phyloP scores from a whole-genome alignment of 768 basidiomycete genomes.

The Mycena kentingensis region DNA sequence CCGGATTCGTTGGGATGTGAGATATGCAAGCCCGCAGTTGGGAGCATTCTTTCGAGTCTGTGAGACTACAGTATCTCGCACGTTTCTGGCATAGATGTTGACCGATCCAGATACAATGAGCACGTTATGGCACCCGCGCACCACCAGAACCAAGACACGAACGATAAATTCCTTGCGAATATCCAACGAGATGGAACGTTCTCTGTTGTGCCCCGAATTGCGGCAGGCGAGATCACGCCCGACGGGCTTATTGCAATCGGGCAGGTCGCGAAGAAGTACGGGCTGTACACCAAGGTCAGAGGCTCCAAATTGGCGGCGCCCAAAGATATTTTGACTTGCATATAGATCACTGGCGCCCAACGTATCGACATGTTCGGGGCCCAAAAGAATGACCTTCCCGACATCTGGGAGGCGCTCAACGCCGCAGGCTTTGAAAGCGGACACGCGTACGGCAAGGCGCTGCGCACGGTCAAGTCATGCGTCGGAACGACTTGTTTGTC shows the following conservation, averaged over 20 bases:
- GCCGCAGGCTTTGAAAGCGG: slow-evolving; percentile 74
- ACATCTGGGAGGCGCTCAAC: slow-evolving; percentile 57
- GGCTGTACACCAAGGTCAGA: slow-evolving; percentile 58
- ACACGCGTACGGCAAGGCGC: slow-evolving; percentile 69
- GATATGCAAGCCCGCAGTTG: slow-evolving; percentile 71
- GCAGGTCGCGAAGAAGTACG: slow-evolving; percentile 65
- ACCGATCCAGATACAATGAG: slow-evolving; percentile 51
- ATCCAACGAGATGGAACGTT: slow-evolving; percentile 74
- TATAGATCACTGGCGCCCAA: slow-evolving; percentile 46
- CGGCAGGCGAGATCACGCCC: slow-evolving; percentile 71
- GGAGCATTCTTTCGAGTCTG: slow-evolving; percentile 49
- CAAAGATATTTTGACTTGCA: background rate
- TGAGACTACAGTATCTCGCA: slow-evolving; percentile 11
- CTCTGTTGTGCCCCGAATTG: slow-evolving; percentile 69
- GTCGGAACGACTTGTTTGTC: slow-evolving; percentile 44
- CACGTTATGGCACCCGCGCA: slow-evolving; percentile 63
- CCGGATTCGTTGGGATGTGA: slow-evolving; percentile 65
- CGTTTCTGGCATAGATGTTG: background rate
- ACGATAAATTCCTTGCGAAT: slow-evolving; percentile 70
- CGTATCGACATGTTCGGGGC: slow-evolving; percentile 67
- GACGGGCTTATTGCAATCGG: slow-evolving; percentile 67
- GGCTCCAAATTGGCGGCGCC: background rate
- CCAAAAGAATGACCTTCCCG: slow-evolving; percentile 17
- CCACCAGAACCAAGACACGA: slow-evolving; percentile 72
- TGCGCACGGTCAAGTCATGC: slow-evolving; percentile 78